These are phyloP conservation scores for Fusarium abutilonis DNA, from an alignment of 2,329 filamentous ascomycete genomes.

Conservation along the genomic window DNA sequence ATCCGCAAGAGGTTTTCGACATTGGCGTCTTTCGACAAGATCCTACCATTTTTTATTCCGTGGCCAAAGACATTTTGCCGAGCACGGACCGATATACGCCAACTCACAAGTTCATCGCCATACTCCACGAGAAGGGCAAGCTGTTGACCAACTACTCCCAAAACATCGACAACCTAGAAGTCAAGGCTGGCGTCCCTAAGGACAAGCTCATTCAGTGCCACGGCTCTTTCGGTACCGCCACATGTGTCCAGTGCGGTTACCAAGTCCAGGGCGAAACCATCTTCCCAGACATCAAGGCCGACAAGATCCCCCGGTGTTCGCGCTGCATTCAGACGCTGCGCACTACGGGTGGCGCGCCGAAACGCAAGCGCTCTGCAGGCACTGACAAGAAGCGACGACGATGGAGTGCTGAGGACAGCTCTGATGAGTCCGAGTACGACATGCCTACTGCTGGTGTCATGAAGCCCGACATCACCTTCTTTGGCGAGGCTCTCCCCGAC, in stretches of 20 bases:
- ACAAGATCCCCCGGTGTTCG: conserved; percentile 80
- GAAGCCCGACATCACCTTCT: conserved; percentile 99
- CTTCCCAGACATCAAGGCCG: conserved; percentile 80
- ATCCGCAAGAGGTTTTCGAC: conserved; percentile 96
- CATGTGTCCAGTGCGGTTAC: conserved; percentile 83
- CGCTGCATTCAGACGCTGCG: conserved; percentile 69
- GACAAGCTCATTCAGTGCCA: conserved; percentile 95
- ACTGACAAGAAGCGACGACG: conserved; percentile 56
- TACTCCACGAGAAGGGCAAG: conserved; percentile 88
- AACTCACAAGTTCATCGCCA: conserved; percentile 91
- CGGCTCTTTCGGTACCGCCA: conserved; percentile 92
- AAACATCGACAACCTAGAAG: conserved; percentile 97
- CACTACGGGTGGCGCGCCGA: conserved; percentile 42
- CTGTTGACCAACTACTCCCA: conserved; percentile 97
- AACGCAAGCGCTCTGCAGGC: conserved; percentile 55
- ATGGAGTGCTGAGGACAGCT: conserved; percentile 53
- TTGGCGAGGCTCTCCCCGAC: conserved; percentile 88
- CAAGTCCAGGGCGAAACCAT: conserved; percentile 79
- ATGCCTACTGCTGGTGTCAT: conserved; percentile 80
- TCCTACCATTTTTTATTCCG: conserved; percentile 87
- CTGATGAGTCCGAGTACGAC: conserved; percentile 59
- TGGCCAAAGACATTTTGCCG: conserved; percentile 91
- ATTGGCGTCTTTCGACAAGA: conserved; percentile 87
- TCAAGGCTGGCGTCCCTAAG: conserved; percentile 80
- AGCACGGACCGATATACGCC: conserved; percentile 83